Conservation (phyloP, 805 yeast species). For the Metschnikowia sp. region DNA sequence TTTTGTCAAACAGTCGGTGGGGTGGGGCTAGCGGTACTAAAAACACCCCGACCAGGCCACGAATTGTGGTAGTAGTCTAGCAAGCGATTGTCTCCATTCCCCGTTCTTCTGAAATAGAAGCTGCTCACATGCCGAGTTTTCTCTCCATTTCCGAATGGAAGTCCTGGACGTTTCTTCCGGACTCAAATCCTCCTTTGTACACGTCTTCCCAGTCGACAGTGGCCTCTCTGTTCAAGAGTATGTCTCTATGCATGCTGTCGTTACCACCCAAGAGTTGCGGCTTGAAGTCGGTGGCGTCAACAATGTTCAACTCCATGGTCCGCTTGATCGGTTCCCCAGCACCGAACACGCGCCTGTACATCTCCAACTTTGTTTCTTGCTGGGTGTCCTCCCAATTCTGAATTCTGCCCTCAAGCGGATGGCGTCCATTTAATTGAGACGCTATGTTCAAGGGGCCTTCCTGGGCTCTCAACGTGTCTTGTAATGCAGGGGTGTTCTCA, state of each 20-base stretch:
- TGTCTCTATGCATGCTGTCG: slow-evolving; percentile 65
- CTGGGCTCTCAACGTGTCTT: slow-evolving; percentile 62
- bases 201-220: slow-evolving; percentile 92
- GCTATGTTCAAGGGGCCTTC: slow-evolving; percentile 61
- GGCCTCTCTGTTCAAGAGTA: slow-evolving; percentile 72
- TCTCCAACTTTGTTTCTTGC: slow-evolving; percentile 65
- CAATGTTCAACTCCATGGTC: slow-evolving; percentile 80
- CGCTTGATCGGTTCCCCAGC: slow-evolving; percentile 91
- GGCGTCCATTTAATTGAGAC: slow-evolving; percentile 69
- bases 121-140: slow-evolving; percentile 46
- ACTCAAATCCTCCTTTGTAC: slow-evolving; percentile 56
- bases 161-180: slow-evolving; percentile 41
- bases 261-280: slow-evolving; percentile 63
- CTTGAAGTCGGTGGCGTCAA: slow-evolving; percentile 63
- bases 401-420: slow-evolving; percentile 80
- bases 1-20: too few species aligned
- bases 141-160: slow-evolving; percentile 75
- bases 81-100: too few species aligned
- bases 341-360: slow-evolving; percentile 80
- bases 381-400: slow-evolving; percentile 79
- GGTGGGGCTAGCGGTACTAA: too few species aligned
- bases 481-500: slow-evolving; percentile 65
- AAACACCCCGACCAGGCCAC: too few species aligned
- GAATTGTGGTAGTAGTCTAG: too few species aligned
- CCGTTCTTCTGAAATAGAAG: too few species aligned